These are phyloP conservation scores for Xylariomycetidae sp. DNA, from an alignment of 2,329 filamentous ascomycete species.

Conservation along the genomic window DNA sequence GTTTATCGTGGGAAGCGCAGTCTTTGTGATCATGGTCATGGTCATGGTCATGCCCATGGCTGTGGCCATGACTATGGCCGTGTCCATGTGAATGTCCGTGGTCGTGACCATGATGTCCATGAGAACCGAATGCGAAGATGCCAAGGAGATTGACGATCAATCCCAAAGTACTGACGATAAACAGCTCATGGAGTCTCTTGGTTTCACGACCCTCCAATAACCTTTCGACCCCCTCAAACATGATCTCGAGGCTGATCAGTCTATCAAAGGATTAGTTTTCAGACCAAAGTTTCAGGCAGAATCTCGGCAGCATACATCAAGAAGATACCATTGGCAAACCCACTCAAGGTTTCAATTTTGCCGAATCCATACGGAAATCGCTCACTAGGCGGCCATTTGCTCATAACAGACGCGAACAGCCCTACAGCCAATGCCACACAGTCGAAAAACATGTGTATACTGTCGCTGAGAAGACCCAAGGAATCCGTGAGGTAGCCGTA, in stretches of 20 bases:
- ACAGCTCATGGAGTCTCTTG: constrained; percentile 77
- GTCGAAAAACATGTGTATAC: constrained; percentile 99
- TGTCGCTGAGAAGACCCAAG: constrained; percentile 90
- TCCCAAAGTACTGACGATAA: constrained; percentile 82
- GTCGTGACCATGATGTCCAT: constrained; percentile 40
- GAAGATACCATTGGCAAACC: constrained; percentile 94
- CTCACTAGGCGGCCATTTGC: constrained; percentile 89
- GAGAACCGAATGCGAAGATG: constrained; percentile 75
- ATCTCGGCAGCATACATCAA: constrained; percentile 59
- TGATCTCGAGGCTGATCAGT: constrained; percentile 91
- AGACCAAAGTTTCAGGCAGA: background rate
- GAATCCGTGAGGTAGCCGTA: constrained; percentile 95
- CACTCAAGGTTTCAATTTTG: constrained; percentile 93
- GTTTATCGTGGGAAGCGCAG: constrained; percentile 30
- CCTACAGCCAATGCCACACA: constrained; percentile 89
- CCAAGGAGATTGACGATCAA: constrained; percentile 88
- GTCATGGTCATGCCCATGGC: constrained; percentile 31
- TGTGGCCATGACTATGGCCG: constrained; percentile 29
- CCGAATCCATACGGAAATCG: constrained; percentile 93
- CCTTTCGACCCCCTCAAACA: constrained; percentile 88
- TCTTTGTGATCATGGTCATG: constrained; percentile 33
- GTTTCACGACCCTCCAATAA: constrained; percentile 80
- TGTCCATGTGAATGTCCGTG: constrained; percentile 30
- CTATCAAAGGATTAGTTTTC: constrained; percentile 38
- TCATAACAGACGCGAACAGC: constrained; percentile 86